phyloP scores from a whole-genome alignment of 352 stramenopile species.

The Globisporangium cederbergense region DNA sequence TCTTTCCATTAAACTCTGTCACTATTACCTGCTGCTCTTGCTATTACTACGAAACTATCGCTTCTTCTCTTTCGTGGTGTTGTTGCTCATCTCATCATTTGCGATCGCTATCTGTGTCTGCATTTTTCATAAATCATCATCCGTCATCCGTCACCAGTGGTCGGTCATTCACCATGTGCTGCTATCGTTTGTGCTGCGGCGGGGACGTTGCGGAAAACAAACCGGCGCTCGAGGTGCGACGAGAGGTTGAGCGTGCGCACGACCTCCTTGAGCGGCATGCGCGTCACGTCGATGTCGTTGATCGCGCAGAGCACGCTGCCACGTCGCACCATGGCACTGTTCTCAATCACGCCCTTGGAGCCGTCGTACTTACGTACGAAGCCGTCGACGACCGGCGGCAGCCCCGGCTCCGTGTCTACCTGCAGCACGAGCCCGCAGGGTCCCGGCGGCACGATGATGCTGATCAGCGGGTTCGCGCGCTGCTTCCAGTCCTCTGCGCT shows the following conservation, averaged over 20 bases:
- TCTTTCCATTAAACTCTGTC: neutral
- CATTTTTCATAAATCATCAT: conserved; percentile 10
- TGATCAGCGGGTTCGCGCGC: conserved; percentile 53
- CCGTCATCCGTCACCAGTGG: neutral
- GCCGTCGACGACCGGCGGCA: conserved; percentile 61
- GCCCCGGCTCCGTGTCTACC: conserved; percentile 27
- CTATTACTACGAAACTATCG: conserved; percentile 2
- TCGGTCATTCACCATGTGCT: neutral
- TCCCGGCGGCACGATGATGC: conserved; percentile 70
- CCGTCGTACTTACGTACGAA: conserved; percentile 70
- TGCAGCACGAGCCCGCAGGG: conserved; percentile 73
- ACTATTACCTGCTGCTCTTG: neutral
- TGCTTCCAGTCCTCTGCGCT: conserved; percentile 71
- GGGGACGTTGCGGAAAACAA: conserved; percentile 56
- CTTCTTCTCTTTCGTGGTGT: neutral
- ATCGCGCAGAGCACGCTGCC: conserved; percentile 73
- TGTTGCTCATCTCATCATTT: neutral
- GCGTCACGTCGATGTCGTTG: conserved; percentile 75
- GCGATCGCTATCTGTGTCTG: conserved; percentile 1
- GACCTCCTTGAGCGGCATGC: conserved; percentile 64
- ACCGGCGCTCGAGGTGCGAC: conserved; percentile 64
- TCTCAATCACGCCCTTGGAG: conserved; percentile 72
- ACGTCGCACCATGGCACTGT: conserved; percentile 55
- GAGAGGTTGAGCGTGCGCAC: conserved; percentile 70
- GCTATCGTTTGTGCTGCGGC: neutral